phyloP scores from a whole-genome alignment of 805 yeast genomes.

The Hanseniaspora thailandica region DNA sequence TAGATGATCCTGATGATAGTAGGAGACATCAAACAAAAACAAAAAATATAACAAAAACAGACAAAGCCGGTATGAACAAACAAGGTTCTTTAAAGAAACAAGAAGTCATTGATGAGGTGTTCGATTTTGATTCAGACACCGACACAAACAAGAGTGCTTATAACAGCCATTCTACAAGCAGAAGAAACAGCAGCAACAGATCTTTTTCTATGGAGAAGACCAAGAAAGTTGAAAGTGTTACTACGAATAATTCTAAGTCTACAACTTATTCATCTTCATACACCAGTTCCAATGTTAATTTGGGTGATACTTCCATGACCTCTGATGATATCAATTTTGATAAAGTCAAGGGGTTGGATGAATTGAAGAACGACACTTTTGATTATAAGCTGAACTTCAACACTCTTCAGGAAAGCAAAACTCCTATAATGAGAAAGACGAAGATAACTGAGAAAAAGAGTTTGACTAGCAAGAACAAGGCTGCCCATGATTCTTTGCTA shows the following conservation, averaged over 20 bases:
- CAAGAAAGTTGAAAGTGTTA: neutral
- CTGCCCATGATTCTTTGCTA: constrained; percentile 9
- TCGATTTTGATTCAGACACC: constrained; percentile 29
- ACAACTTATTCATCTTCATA: neutral
- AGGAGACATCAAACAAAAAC: constrained; percentile 24
- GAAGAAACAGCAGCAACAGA: constrained; percentile 17
- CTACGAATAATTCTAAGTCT: constrained; percentile 1
- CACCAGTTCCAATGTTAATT: neutral
- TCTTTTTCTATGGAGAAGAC: neutral
- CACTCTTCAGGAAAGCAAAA: neutral
- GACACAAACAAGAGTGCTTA: constrained; percentile 25
- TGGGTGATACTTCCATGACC: neutral
- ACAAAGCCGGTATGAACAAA: constrained; percentile 13
- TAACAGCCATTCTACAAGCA: constrained; percentile 2
- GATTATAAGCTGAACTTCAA: constrained; percentile 3
- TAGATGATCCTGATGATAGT: constrained; percentile 37
- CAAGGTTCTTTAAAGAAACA: constrained; percentile 9
- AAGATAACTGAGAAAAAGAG: neutral
- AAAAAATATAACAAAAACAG: constrained; percentile 18
- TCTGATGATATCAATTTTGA: neutral
- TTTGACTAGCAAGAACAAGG: constrained; percentile 9
- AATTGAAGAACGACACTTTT: neutral
- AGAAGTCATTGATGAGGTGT: constrained; percentile 14
- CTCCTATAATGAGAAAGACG: too few relatives aligned
- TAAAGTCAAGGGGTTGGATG: neutral